phyloP scores from a whole-genome alignment of 148 eudicot species.

The Dianthus caryophyllus region DNA sequence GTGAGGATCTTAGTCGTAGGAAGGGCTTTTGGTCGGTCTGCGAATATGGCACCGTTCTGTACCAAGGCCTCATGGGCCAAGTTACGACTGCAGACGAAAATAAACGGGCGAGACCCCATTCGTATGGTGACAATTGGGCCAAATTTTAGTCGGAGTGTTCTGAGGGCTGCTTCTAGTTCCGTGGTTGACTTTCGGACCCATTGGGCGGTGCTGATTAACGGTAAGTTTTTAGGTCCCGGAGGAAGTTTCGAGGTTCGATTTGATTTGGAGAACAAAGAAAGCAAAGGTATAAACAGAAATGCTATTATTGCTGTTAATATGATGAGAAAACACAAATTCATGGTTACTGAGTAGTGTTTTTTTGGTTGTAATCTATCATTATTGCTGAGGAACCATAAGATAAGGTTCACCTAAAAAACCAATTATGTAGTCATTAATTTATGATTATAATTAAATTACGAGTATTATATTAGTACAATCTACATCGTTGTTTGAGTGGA shows the following conservation, averaged over 20 bases:
- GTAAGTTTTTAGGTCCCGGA: constrained; percentile 44
- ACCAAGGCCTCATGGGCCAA: constrained; percentile 36
- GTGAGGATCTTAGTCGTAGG: constrained; percentile 25
- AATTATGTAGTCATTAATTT: not conserved
- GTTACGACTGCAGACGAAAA: constrained; percentile 21
- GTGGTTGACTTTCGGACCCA: constrained; percentile 36
- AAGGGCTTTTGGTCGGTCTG: constrained; percentile 30
- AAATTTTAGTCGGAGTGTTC: constrained; percentile 22
- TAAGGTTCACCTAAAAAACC: not conserved
- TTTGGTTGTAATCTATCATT: not conserved
- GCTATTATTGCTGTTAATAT: not conserved
- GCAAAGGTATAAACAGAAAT: not conserved
- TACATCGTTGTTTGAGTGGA: not conserved
- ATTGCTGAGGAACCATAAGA: not conserved
- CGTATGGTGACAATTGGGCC: constrained; percentile 37
- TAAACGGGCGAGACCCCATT: constrained; percentile 22
- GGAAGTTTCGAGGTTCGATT: constrained; percentile 27
- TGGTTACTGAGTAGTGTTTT: not conserved
- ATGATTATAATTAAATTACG: too few species aligned
- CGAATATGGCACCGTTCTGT: constrained; percentile 34
- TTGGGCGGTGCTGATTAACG: constrained; percentile 34
- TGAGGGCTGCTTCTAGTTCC: constrained; percentile 39
- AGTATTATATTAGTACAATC: not conserved
- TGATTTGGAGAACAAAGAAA: not conserved
- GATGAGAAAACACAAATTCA: not conserved